phyloP scores from a whole-genome alignment of 257 asterid species.

The Leonotis leonurus region DNA sequence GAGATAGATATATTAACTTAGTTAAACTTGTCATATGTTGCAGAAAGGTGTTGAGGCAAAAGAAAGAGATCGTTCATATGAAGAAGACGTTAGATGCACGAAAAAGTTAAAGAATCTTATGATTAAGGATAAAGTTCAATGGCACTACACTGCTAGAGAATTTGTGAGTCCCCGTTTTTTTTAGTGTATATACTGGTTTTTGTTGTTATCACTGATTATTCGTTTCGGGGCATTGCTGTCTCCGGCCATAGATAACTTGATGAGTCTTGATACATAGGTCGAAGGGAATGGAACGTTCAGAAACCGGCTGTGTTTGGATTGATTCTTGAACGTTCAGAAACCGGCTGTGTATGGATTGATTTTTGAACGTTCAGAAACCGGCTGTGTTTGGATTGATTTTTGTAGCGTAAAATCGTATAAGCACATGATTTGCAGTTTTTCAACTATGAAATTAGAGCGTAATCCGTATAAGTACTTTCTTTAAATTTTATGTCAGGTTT shows the following conservation, averaged over 20 bases:
- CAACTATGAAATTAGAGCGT: too few relatives aligned
- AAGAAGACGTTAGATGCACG: background rate
- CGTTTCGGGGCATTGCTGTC: background rate
- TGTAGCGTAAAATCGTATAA: too few relatives aligned
- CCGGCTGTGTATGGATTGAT: background rate
- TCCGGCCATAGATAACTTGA: background rate
- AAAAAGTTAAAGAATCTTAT: constrained; percentile 9
- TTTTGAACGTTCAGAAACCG: background rate
- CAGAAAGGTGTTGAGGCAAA: constrained; percentile 18
- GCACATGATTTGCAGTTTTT: too few relatives aligned
- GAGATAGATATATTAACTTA: background rate
- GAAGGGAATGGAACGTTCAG: background rate
- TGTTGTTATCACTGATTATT: background rate
- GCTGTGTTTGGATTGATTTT: background rate
- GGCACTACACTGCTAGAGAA: background rate
- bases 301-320: background rate
- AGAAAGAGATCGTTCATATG: background rate
- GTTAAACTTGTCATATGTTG: background rate
- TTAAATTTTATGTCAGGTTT: too few relatives aligned
- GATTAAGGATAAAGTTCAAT: constrained; percentile 4
- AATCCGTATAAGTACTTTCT: too few relatives aligned
- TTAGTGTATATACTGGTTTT: background rate
- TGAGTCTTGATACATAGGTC: background rate
- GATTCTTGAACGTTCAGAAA: background rate
- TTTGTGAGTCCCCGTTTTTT: background rate